A percentile compares a stretch with the other conserved stretches of the same genome.
phyloP scores from a whole-genome alignment of 169 alveolate genomes.

The Plasmodium berghei region DNA sequence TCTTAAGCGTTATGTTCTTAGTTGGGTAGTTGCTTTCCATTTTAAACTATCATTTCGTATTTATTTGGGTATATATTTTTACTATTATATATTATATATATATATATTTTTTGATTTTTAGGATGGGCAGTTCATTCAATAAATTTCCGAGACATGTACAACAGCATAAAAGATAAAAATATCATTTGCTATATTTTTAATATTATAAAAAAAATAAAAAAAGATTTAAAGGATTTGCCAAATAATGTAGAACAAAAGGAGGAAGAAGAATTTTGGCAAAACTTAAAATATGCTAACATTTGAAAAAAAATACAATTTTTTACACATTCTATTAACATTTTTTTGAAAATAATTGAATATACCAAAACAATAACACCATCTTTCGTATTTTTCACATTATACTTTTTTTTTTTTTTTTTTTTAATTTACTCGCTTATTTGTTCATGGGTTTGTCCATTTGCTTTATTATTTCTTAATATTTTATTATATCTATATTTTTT shows the following conservation, averaged over 20 bases:
- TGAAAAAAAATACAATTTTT: neutral
- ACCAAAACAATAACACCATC: too few relatives aligned
- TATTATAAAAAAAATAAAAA: slow-evolving; percentile 63
- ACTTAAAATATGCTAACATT: slow-evolving; percentile 52
- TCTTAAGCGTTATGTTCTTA: too few relatives aligned
- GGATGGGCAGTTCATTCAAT: slow-evolving; percentile 69
- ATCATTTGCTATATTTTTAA: slow-evolving; percentile 55
- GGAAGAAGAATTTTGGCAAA: slow-evolving; percentile 69
- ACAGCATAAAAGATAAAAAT: slow-evolving; percentile 72
- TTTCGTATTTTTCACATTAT: too few relatives aligned
- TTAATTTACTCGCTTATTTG: too few relatives aligned
- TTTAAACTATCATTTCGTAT: too few relatives aligned
- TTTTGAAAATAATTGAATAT: neutral
- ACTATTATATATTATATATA: neutral
- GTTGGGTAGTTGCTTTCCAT: too few relatives aligned
- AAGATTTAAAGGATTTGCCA: slow-evolving; percentile 43
- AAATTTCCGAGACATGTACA: slow-evolving; percentile 67
- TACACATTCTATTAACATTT: neutral
- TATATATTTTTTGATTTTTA: slow-evolving; percentile 1
- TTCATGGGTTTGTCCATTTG: too few relatives aligned
- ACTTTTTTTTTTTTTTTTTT: too few relatives aligned
- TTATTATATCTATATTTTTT: too few relatives aligned
- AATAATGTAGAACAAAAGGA: slow-evolving; percentile 48
- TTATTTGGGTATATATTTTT: too few relatives aligned
- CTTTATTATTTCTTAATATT: too few relatives aligned